Percentiles rank a stretch among this genome's conserved stretches.
phyloP scores from a whole-genome alignment of 129 eudicot species.

The Lonicera japonica region DNA sequence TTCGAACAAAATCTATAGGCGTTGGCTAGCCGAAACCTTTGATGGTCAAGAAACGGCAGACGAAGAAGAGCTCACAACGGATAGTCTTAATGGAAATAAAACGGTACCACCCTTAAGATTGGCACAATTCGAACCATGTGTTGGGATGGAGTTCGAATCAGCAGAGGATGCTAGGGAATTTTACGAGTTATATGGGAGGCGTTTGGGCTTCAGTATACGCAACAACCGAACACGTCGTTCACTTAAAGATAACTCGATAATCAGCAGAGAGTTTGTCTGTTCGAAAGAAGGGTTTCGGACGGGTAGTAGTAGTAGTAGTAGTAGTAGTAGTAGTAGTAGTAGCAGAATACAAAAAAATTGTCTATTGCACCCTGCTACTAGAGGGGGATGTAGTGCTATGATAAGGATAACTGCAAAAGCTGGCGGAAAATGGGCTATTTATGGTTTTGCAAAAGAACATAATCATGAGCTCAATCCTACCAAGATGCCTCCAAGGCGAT shows the following conservation, averaged over 20 bases:
- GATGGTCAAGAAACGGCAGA: constrained; percentile 8
- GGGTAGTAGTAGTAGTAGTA: background rate
- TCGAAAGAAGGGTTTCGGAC: constrained; percentile 5
- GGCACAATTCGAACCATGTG: background rate
- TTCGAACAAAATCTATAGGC: constrained; percentile 7
- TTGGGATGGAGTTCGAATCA: constrained; percentile 8
- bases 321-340: no score
- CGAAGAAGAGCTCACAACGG: constrained; percentile 6
- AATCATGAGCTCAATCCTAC: constrained; percentile 4
- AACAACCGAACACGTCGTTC: constrained; percentile 3
- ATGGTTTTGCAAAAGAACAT: constrained; percentile 5
- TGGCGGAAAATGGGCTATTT: constrained; percentile 4
- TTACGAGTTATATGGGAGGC: constrained; percentile 4
- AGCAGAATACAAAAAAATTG: background rate
- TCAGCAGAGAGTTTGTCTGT: background rate
- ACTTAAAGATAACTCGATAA: constrained; percentile 4
- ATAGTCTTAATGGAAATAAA: background rate
- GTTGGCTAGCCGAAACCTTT: constrained; percentile 10
- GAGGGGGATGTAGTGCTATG: constrained; percentile 3
- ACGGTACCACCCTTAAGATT: constrained; percentile 3
- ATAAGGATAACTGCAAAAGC: constrained; percentile 2
- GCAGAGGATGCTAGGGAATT: constrained; percentile 8
- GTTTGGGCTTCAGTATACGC: constrained; percentile 1
- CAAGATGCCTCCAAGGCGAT: background rate
- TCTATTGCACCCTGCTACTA: background rate